A percentile compares a stretch with the other conserved stretches of the same genome.
Evolutionary conservation across 2,329 filamentous ascomycete species (phyloP).

Genomic region (Aaosphaeria arxii): DNA sequence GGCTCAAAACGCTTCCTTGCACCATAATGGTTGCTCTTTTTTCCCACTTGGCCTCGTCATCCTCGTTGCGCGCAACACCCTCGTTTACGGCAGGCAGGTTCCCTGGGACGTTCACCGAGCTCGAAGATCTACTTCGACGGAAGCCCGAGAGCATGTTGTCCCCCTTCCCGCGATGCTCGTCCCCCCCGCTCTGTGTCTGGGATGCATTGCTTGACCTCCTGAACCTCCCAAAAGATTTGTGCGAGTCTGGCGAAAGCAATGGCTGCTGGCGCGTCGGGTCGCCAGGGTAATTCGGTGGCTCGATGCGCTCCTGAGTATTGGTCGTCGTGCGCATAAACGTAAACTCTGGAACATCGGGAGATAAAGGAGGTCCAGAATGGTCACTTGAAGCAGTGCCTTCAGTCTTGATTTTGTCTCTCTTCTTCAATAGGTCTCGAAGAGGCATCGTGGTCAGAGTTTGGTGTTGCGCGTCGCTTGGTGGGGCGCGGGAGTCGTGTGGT

Average conservation of each 20-base stretch:
- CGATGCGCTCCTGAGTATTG: conserved; percentile 71
- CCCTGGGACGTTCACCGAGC: conserved; percentile 71
- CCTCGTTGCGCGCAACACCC: conserved; percentile 40
- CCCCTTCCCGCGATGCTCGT: conserved; percentile 8
- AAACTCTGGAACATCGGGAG: conserved; percentile 56
- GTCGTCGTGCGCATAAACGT: conserved; percentile 85
- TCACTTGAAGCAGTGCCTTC: conserved; percentile 19
- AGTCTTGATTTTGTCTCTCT: conserved; percentile 56
- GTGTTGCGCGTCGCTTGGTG: conserved; percentile 1
- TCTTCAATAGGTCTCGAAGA: conserved; percentile 60
- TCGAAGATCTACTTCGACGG: conserved; percentile 50
- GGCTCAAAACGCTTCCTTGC: conserved; percentile 49
- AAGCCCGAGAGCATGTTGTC: conserved; percentile 63
- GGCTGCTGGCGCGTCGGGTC: conserved; percentile 30
- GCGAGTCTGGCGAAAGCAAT: conserved; percentile 25
- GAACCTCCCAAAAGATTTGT: conserved; percentile 28
- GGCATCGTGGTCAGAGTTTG: conserved; percentile 48
- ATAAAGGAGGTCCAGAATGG: conserved; percentile 18
- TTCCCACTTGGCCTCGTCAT: conserved; percentile 73
- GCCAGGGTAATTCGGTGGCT: conserved; percentile 59
- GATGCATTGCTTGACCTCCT: conserved; percentile 33
- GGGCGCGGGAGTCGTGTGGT: background rate
- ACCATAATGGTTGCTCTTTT: conserved; percentile 87
- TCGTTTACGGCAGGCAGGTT: conserved; percentile 73
- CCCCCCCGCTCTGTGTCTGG: conserved; percentile 11